Percentiles rank a stretch among this genome's conserved stretches.
phyloP scores from a whole-genome alignment of 2,329 filamentous ascomycete species.

The Colletotrichum chlorophyti region DNA sequence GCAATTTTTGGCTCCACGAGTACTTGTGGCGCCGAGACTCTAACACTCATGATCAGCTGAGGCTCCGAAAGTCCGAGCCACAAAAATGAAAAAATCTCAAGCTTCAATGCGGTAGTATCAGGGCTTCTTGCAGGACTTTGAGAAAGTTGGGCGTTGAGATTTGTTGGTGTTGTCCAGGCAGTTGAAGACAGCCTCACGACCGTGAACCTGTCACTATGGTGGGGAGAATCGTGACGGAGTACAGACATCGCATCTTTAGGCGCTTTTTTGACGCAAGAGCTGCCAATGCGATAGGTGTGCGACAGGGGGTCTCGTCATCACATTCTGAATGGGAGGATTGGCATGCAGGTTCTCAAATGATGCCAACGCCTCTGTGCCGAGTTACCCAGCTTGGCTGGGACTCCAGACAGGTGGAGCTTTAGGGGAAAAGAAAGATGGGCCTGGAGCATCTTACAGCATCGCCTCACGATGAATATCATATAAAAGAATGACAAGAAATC shows the following conservation, averaged over 20 bases:
- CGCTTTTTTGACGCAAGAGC: not conserved
- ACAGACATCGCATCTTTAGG: not conserved
- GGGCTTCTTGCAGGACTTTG: too few relatives aligned
- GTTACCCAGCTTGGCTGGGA: constrained; percentile 15
- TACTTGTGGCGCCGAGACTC: not conserved
- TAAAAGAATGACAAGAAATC: not conserved
- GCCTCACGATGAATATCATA: not conserved
- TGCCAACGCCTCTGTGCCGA: constrained; percentile 13
- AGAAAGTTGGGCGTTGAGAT: too few relatives aligned
- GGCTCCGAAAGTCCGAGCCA: not conserved
- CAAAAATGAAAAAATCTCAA: too few relatives aligned
- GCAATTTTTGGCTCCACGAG: not conserved
- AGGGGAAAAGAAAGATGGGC: not conserved
- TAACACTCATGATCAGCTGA: not conserved
- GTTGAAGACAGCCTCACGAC: too few relatives aligned
- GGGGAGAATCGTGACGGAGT: not conserved
- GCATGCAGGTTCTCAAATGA: constrained; percentile 8
- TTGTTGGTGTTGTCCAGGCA: too few relatives aligned
- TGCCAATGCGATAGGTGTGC: not conserved
- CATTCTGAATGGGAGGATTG: not conserved
- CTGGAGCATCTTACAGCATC: not conserved
- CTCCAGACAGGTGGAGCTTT: not conserved
- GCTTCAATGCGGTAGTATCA: too few relatives aligned
- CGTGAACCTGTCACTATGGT: too few relatives aligned
- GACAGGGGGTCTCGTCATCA: not conserved